A percentile compares a stretch with the other conserved stretches of the same genome.
Conservation (phyloP, 768 basidiomycete genomes). For the Mycena crocata region DNA sequence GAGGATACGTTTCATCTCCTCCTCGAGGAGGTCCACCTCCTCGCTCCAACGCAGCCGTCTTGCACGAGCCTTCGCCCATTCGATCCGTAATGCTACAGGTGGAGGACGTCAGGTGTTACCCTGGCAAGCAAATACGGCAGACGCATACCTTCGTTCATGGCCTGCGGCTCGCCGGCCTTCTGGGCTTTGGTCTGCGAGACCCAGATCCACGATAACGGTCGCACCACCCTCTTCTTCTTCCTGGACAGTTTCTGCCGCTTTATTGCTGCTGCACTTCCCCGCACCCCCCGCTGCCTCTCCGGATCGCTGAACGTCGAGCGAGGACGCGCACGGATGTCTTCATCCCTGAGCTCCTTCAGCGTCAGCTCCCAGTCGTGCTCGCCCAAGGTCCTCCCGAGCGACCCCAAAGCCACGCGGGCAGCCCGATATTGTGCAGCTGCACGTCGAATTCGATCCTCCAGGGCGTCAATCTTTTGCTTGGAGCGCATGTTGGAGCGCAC, state of each 20-base stretch:
- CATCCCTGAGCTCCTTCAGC: conserved; percentile 15
- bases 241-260: neutral
- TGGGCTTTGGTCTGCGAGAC: no score
- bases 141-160: neutral
- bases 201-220: conserved; percentile 2
- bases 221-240: neutral
- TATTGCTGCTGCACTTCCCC: no score
- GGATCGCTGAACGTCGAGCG: conserved; percentile 3
- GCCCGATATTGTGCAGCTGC: conserved; percentile 31
- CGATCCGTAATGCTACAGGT: conserved; percentile 26
- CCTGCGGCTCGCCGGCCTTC: no score
- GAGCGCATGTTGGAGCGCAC: conserved; percentile 39
- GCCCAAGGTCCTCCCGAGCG: neutral
- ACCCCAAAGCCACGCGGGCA: conserved; percentile 27
- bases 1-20: conserved; percentile 39
- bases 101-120: no score
- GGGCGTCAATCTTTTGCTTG: conserved; percentile 21
- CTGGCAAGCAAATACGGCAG: no score
- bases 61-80: conserved; percentile 35
- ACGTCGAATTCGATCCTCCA: conserved; percentile 32
- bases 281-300: no score
- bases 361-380: conserved; percentile 28
- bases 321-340: conserved; percentile 36
- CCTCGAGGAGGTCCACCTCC: conserved; percentile 33
- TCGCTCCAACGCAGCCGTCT: conserved; percentile 35